Evolutionary conservation across 768 basidiomycete species (phyloP).

Genomic region (Calocybe indica): DNA sequence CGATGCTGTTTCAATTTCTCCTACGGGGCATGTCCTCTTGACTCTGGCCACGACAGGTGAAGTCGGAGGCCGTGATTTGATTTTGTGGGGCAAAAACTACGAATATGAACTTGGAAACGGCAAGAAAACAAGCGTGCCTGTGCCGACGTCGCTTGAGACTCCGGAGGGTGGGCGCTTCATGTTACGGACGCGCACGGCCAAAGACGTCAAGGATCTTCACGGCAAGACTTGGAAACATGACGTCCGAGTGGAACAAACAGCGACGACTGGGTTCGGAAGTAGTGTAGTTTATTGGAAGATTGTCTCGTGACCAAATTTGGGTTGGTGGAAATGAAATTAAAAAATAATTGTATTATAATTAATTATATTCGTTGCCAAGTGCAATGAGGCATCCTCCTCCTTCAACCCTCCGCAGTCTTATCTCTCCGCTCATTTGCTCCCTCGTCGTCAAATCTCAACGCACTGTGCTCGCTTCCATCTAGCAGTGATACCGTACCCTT

Average conservation of each 20-base stretch:
- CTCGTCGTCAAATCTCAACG: conserved; percentile 17
- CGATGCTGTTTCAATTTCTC: conserved; percentile 58
- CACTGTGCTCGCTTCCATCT: conserved; percentile 17
- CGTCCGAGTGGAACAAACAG: conserved; percentile 59
- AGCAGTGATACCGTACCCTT: conserved; percentile 8
- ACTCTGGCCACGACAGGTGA: conserved; percentile 60
- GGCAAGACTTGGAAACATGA: conserved; percentile 56
- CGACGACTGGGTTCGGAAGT: conserved; percentile 55
- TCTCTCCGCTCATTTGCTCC: conserved; percentile 6
- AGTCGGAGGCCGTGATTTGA: conserved; percentile 58
- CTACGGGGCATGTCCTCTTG: conserved; percentile 71
- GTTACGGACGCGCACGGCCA: conserved; percentile 44
- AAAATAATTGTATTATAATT: background rate
- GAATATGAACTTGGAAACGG: conserved; percentile 75
- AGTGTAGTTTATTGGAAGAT: conserved; percentile 73
- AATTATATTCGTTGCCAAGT: background rate
- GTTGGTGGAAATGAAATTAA: background rate
- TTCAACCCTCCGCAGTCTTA: too few species aligned
- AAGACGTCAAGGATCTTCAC: conserved; percentile 49
- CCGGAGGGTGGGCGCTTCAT: conserved; percentile 54
- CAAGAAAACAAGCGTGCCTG: conserved; percentile 50
- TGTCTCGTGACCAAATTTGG: conserved; percentile 5
- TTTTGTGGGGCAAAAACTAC: conserved; percentile 70
- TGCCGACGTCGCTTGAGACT: conserved; percentile 46
- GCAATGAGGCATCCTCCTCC: too few species aligned